Conservation (phyloP, 2,329 filamentous ascomycete species). For the Trichoderma cornu-damae region DNA sequence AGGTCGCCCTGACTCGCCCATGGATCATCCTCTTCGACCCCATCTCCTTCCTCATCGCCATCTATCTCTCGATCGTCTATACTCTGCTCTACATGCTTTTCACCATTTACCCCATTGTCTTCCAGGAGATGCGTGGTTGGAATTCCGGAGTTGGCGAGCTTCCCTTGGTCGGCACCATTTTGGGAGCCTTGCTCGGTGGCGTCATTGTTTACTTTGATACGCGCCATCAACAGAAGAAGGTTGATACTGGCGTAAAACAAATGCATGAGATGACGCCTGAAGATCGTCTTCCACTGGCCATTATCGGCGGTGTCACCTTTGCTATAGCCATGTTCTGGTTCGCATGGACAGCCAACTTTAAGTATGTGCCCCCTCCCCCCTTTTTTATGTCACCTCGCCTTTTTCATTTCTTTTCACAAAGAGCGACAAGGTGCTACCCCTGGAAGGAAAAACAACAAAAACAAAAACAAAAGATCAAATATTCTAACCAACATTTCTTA, state of each 20-base stretch:
- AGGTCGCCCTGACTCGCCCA: slow-evolving; percentile 47
- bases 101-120: slow-evolving; percentile 52
- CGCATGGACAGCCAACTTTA: slow-evolving; percentile 52
- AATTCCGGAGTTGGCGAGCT: slow-evolving; percentile 49
- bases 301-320: slow-evolving; percentile 47
- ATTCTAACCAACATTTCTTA: slow-evolving; percentile 24
- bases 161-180: slow-evolving; percentile 45
- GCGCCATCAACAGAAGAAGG: slow-evolving; percentile 34
- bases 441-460: slow-evolving; percentile 24
- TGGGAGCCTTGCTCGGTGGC: slow-evolving; percentile 45
- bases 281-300: slow-evolving; percentile 55
- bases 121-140: slow-evolving; percentile 49
- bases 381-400: neutral
- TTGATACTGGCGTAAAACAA: slow-evolving; percentile 33
- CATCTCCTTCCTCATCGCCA: slow-evolving; percentile 47
- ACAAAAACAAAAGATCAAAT: neutral
- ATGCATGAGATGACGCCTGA: slow-evolving; percentile 37
- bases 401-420: neutral
- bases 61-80: slow-evolving; percentile 51
- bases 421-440: neutral
- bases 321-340: slow-evolving; percentile 59
- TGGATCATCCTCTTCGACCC: slow-evolving; percentile 52
- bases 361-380: slow-evolving; percentile 31
- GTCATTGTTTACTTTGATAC: slow-evolving; percentile 39
- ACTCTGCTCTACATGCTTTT: slow-evolving; percentile 54